These are phyloP conservation scores for Polyporus arcularius DNA, from an alignment of 768 basidiomycete genomes.

Conservation along the genomic window DNA sequence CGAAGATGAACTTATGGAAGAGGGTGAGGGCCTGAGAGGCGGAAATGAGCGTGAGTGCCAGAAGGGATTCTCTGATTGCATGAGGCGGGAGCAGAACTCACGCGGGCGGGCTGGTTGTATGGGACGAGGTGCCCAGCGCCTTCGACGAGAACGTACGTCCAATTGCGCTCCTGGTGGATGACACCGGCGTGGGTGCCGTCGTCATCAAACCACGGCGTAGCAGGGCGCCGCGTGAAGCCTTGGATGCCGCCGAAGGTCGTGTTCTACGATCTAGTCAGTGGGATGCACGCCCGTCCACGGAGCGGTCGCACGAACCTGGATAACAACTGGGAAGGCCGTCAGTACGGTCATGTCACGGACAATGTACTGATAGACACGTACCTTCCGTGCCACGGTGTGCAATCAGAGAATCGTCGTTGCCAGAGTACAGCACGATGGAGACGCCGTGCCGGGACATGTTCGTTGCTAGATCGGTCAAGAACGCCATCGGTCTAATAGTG, in stretches of 20 bases:
- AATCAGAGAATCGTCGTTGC: conserved; percentile 68
- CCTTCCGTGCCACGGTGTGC: conserved; percentile 66
- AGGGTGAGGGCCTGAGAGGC: conserved; percentile 56
- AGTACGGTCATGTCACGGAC: conserved; percentile 1
- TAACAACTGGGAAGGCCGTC: conserved; percentile 33
- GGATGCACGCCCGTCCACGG: neutral
- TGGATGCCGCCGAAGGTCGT: conserved; percentile 78
- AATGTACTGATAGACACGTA: conserved; percentile 28
- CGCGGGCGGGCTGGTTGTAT: conserved; percentile 40
- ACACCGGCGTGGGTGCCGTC: conserved; percentile 62
- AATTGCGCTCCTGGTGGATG: conserved; percentile 73
- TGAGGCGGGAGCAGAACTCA: conserved; percentile 45
- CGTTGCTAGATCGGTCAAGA: conserved; percentile 64
- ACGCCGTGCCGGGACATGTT: conserved; percentile 57
- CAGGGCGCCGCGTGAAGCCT: conserved; percentile 69
- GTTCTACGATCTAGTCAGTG: conserved; percentile 46
- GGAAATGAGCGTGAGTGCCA: neutral
- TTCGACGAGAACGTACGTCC: conserved; percentile 42
- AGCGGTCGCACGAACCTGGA: conserved; percentile 42
- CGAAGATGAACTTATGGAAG: conserved; percentile 67
- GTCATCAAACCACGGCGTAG: conserved; percentile 69
- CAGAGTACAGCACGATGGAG: conserved; percentile 61
- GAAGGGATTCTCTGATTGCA: neutral
- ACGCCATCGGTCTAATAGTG: conserved; percentile 54
- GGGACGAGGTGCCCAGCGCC: conserved; percentile 45